These are phyloP conservation scores for Annulohypoxylon maeteangense DNA, from an alignment of 495 filamentous ascomycete genomes.

Conservation along the genomic window DNA sequence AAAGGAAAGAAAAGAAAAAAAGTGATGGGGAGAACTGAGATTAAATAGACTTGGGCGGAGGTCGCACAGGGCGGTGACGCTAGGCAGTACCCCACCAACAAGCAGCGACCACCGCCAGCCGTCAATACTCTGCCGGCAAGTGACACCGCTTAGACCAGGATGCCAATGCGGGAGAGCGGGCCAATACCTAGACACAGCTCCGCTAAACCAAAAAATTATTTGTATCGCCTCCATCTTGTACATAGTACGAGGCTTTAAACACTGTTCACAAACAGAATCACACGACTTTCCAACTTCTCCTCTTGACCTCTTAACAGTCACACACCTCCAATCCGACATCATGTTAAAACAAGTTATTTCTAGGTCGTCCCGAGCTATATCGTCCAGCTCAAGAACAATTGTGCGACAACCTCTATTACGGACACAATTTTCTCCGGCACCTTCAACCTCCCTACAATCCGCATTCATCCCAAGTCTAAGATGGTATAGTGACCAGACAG, in stretches of 20 bases:
- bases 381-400: constrained; percentile 39
- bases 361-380: constrained; percentile 52
- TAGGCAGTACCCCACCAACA: constrained; percentile 15
- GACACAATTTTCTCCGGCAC: constrained; percentile 47
- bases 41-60: not conserved
- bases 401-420: constrained; percentile 45
- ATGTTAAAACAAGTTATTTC: constrained; percentile 59
- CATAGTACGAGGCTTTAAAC: not conserved
- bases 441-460: constrained; percentile 43
- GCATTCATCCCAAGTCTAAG: constrained; percentile 42
- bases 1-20: constrained; percentile 38
- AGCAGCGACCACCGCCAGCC: not conserved
- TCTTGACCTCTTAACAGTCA: constrained; percentile 4
- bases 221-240: constrained; percentile 16
- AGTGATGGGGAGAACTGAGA: constrained; percentile 23
- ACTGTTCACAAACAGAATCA: constrained; percentile 4
- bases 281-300: constrained; percentile 31
- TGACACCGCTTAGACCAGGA: not conserved
- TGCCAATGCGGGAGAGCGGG: constrained; percentile 1
- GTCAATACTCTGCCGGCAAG: constrained; percentile 10
- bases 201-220: constrained; percentile 29
- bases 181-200: constrained; percentile 20
- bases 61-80: constrained; percentile 28
- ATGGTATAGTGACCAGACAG: constrained; percentile 61
- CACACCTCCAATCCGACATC: constrained; percentile 33